Evolutionary conservation across 2,329 filamentous ascomycete genomes (phyloP), one percentile per base, ranked within the genome.

Genomic region (Penicillium decumbens): DNA sequence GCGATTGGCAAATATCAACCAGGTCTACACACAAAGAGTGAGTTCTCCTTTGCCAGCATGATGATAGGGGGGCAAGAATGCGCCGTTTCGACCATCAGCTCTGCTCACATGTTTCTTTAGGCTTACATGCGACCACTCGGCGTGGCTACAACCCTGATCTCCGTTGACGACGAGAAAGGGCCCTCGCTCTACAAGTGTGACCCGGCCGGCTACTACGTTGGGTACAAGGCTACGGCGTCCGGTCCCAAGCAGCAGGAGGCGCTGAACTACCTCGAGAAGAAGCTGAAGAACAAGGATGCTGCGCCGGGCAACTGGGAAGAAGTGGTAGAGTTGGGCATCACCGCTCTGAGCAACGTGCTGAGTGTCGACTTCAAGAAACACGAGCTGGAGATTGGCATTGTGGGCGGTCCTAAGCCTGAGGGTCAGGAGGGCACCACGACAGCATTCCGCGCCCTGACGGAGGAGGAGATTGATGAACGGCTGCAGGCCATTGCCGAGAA

Each of bases 341-440:
- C 89, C 39, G 92, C 93, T 6, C 77, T 98, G 72, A 95, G 91
- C 81, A 95, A 88, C 30, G 91, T 98, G 53, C 80, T 98, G 58
- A 96, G 92, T 74, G 95, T 97, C 72, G 93, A 98, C 72, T 98
- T 98, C 80, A 98, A 98, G 83, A 97, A 97, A 80, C 88, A 88
- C 63, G 93, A 98, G 79, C 85, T 98, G 71, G 93, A 98, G 77
- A 89, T 98, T 74, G 93, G 93, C 56, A 91, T 98, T 67, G 93
- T 96, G 47, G 93, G 93, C 59, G 92, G 90, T 27, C 91, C 92
- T 50, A 81, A 83, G 64, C 75, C 78, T 51, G 89, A 95, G 67
- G 92, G 91, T 60, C 80, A 88, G 74, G 88, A 95, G 70, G 89
- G 89, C 58, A 87, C 85, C 56, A 81, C 89, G 65, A 74, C 85